A percentile compares a stretch with the other conserved stretches of the same genome.
These are phyloP conservation scores for Fraxinus excelsior DNA, from an alignment of 257 asterid genomes.

Conservation along the genomic window DNA sequence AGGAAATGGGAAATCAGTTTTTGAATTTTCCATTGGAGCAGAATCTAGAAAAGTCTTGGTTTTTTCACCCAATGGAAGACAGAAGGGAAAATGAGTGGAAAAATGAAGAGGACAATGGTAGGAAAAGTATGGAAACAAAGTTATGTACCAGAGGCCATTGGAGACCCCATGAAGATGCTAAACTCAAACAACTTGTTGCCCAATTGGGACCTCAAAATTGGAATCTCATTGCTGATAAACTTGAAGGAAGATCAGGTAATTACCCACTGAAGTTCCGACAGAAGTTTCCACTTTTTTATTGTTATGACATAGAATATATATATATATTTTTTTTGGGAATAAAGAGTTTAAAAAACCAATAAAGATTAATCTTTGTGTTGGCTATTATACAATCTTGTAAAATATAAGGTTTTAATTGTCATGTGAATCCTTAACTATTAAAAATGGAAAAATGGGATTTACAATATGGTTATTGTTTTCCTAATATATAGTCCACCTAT, in stretches of 20 bases:
- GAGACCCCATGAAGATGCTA: constrained; percentile 43
- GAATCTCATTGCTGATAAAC: constrained; percentile 45
- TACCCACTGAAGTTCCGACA: too few species aligned
- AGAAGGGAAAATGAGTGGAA: neutral
- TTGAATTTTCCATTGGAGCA: constrained; percentile 7
- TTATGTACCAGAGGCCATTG: constrained; percentile 42
- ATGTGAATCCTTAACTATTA: neutral
- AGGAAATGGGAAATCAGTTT: neutral
- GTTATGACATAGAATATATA: too few species aligned
- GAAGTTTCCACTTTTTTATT: too few species aligned
- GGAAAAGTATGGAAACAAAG: constrained; percentile 4
- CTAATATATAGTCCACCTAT: too few species aligned
- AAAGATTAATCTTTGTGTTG: too few species aligned
- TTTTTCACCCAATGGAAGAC: neutral
- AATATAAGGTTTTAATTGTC: too few species aligned
- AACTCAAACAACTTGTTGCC: constrained; percentile 37
- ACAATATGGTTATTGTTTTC: neutral
- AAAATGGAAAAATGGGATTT: neutral
- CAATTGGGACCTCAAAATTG: constrained; percentile 42
- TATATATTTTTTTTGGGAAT: too few species aligned
- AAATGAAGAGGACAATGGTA: neutral
- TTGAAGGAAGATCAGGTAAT: constrained; percentile 46
- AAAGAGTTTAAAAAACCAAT: too few species aligned
- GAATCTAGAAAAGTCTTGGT: constrained; percentile 14
- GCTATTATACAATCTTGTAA: too few species aligned